Base-by-base conservation (phyloP, 306 rosid species). In the Hylodesmum podocarpum region DNA sequence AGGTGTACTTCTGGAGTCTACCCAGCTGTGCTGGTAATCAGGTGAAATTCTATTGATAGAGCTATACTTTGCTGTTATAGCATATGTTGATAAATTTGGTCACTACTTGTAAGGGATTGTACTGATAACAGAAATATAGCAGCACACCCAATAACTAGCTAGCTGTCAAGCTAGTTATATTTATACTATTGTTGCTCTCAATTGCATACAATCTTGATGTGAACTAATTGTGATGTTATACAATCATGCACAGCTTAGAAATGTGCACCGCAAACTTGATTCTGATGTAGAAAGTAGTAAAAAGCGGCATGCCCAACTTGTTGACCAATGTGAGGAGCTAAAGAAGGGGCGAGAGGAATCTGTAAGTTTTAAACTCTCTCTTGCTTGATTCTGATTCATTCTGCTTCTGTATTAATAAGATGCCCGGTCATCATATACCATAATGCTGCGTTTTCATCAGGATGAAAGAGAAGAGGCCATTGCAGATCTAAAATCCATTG, bases 1-100 rank as follows among this genome's bases (percentile, higher is more conserved):
- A 95, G 97, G 93, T 92, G 33, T 95, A 95, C 50, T 90, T 95
- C 80, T 95, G 98, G 98, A 95, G 98, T 87, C 91, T 95, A 81
- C 98, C 97, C 70, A 95, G 97, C 87, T 88, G 91, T 53, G 98
- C 97, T 75, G 97, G 97, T 70, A 95, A 95, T 84, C 98, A 92
- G 97, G 98, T 92, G 80, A 83, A 57, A 49, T 78, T 76, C 55
- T 19, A 37, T 31, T 73, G 53, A 16, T 70, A 78, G 49, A 14
- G 65, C 6, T 29, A 29, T 16, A 49, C 6, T 34, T 34, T 55
- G 66, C 39, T 58, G 13, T 58, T 63, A 33, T 84, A 62, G 50
- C 53, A 73, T 61, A 16, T 41, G 73, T 64, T 55, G 81, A 69
- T 69, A 55, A 69, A 62, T 47, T 47, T 67, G 66, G 70, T 79